Percentiles rank a stretch among this genome's conserved stretches.
phyloP scores from a whole-genome alignment of 2,329 filamentous ascomycete species.

The Metarhizium robertsii region DNA sequence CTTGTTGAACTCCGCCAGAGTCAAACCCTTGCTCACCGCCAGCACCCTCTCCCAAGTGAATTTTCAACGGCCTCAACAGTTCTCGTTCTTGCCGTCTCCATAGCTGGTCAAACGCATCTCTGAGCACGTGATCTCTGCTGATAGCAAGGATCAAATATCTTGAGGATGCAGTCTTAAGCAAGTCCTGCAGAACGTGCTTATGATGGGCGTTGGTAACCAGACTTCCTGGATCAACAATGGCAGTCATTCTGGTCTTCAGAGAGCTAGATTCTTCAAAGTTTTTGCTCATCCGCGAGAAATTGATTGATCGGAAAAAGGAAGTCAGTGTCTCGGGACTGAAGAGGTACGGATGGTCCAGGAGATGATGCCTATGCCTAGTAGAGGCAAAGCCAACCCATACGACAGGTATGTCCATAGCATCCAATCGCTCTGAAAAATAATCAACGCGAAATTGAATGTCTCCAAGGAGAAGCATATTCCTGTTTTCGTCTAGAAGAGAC shows the following conservation, averaged over 20 bases:
- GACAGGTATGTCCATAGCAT: constrained; percentile 64
- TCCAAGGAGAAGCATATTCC: constrained; percentile 53
- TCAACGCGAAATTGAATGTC: constrained; percentile 65
- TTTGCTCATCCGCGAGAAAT: constrained; percentile 77
- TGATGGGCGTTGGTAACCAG: constrained; percentile 49
- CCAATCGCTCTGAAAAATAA: constrained; percentile 66
- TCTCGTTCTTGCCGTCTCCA: constrained; percentile 80
- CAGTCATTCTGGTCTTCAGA: constrained; percentile 45
- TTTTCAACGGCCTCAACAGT: constrained; percentile 75
- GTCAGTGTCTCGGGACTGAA: constrained; percentile 67
- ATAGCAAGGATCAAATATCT: constrained; percentile 65
- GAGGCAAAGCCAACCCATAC: constrained; percentile 57
- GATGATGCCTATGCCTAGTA: constrained; percentile 57
- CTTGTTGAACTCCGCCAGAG: constrained; percentile 90
- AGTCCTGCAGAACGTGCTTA: constrained; percentile 50
- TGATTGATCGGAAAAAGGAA: constrained; percentile 79
- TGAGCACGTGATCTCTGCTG: constrained; percentile 55
- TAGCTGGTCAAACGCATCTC: constrained; percentile 75
- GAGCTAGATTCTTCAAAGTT: constrained; percentile 62
- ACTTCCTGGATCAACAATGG: constrained; percentile 43
- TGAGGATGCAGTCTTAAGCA: constrained; percentile 56
- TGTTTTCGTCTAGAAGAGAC: constrained; percentile 43
- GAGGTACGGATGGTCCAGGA: constrained; percentile 73
- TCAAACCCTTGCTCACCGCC: constrained; percentile 88
- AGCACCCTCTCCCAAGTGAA: constrained; percentile 71